phyloP scores from a whole-genome alignment of 164 flowering plant species.

The Litsea cubeba region DNA sequence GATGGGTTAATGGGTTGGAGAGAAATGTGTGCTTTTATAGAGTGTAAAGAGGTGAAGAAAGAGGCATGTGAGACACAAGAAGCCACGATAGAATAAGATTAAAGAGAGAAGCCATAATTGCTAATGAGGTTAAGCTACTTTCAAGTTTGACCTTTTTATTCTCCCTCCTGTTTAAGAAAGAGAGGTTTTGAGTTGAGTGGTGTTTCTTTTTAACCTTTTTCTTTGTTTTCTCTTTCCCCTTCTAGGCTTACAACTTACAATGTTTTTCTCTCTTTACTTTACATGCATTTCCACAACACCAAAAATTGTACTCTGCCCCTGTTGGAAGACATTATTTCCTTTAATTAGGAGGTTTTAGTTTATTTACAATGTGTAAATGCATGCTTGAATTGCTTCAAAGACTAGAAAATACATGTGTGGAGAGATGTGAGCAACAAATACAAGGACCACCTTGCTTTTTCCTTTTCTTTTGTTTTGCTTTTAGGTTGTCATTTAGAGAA shows the following conservation, averaged over 20 bases:
- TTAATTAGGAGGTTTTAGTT: too few relatives aligned
- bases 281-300: not conserved
- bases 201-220: not conserved
- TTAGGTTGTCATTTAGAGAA: too few relatives aligned
- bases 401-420: too few relatives aligned
- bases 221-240: not conserved
- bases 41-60: conserved; percentile 2
- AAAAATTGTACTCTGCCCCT: too few relatives aligned
- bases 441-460: too few relatives aligned
- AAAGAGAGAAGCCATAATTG: not conserved
- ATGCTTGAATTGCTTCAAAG: too few relatives aligned
- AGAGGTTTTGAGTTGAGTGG: not conserved
- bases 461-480: too few relatives aligned
- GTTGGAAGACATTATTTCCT: too few relatives aligned
- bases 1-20: not conserved
- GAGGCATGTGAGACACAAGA: conserved; percentile 8
- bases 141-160: conserved; percentile 6
- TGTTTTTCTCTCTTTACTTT: not conserved
- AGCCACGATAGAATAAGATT: conserved; percentile 24
- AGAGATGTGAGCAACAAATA: too few relatives aligned
- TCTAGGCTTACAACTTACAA: not conserved
- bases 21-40: conserved; percentile 34
- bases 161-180: not conserved
- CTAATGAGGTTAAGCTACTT: not conserved
- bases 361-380: too few relatives aligned